Evolutionary conservation across 2,329 filamentous ascomycete species (phyloP), one percentile per base, ranked within the genome.

Genomic region (Phialophora chinensis): DNA sequence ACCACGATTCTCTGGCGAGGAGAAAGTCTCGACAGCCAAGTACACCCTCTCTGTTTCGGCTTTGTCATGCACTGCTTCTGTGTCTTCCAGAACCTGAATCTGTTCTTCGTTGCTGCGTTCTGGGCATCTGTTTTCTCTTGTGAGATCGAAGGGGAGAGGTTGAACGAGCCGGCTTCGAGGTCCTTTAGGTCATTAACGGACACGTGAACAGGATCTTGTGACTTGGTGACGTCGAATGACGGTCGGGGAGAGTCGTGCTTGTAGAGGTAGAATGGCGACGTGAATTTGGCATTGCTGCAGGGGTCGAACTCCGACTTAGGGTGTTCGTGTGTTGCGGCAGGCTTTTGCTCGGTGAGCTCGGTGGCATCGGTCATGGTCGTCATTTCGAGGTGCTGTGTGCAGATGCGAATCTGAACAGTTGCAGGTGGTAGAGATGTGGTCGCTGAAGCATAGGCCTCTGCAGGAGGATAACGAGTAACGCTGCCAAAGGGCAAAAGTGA

Each of bases 241-340:
- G 73, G 70, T 56, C 73, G 73, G 25, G 75, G 74, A 25, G 71
- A 74, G 29, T 77, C 77, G 73, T 81, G 79, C 29, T 75, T 76
- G 68, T 75, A 75, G 68, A 81, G 80, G 69, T 82, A 82, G 72
- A 82, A 82, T 1, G 80, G 79, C 1, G 79, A 81, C 63, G 70
- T 78, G 14, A 79, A 77, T 66, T 80, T 80, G 64, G 79, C 78
- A 47, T 76, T 77, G 58, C 74, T 66, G 12, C 71, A 75, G 2
- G 79, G 79, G 67, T 81, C 77, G 71, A 77, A 81, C 5, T 81
- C 78, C 33, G 66, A 61, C 35, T 65, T 64, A 12, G 66, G 38
- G 5, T 12, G 61, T 17, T 59, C 59, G 49, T 44, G 25, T 8
- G 56, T 64, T 25, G 52, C 27, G 31, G 55, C 56, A 50, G 60